Evolutionary conservation across 2,329 filamentous ascomycete species (phyloP), one percentile per base, ranked within the genome.

Genomic region (Penicillium sp.): DNA sequence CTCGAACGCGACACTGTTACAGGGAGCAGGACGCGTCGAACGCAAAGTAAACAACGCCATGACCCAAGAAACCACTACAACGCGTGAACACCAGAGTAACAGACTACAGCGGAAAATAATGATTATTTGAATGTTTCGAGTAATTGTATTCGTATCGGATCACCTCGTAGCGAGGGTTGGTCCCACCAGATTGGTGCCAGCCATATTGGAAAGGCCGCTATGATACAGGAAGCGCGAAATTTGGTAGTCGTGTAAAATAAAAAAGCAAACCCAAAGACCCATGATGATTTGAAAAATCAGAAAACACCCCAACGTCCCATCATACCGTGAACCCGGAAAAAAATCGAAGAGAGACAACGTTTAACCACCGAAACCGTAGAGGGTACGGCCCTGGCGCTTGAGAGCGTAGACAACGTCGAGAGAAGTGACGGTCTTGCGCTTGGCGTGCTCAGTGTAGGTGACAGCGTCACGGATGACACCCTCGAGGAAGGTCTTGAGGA

Each of bases 301-400:
- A 67, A 58, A 69, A 68, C 67, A 70, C 67, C 67, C 62, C 66
- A 69, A 70, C 67, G 67, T 68, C 67, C 67, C 66, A 62, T 69
- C 67, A 67, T 70, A 69, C 67, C 67, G 58, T 68, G 59, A 69
- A 67, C 65, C 62, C 66, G 62, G 63, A 62, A 67, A 69, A 68
- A 67, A 54, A 60, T 66, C 68, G 65, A 55, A 61, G 54, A 58
- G 56, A 60, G 50, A 58, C 62, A 46, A 52, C 47, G 65, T 65
- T 82, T 87, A 91, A 80, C 86, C 87, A 80, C 87, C 87, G 80
- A 90, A 90, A 77, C 87, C 86, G 79, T 90, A 91, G 58, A 90
- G 85, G 69, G 86, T 87, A 71, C 78, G 77, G 67, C 78, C 78
- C 75, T 81, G 78, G 69, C 78, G 70, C 77, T 81, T 81, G 64